Base-by-base conservation (phyloP, 805 yeast genomes). In the Cyberlindnera saturnus region DNA sequence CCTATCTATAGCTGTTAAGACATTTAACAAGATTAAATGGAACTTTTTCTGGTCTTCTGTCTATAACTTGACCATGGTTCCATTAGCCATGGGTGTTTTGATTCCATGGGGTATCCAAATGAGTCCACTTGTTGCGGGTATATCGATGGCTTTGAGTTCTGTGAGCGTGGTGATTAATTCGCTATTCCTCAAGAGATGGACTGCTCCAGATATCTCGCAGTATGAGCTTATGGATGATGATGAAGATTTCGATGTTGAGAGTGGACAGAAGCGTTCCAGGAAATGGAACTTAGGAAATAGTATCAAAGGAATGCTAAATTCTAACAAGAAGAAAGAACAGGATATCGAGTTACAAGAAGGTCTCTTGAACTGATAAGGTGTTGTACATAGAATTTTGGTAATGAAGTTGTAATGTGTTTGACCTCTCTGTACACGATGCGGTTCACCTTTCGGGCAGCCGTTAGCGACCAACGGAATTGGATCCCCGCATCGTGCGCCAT, bases 51-150 rank as follows among this genome's bases (percentile, higher is more conserved):
- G 96, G 84, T 96, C 98, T 1, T 75, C 82, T 8, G 67, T 88
- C 35, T 91, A 91, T 65, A 91, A 91, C 56, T 34, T 85, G 15
- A 66, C 86, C 26, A 91, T 93, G 82, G 72, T 91, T 31, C 99
- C 98, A 3, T 74, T 91, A 52, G 96, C 98, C 0, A 91, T 95
- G 82, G 97, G 97, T 1, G 75, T 83, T n/a, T 70, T 91, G 42
- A 74, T 81, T 39, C 96, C 95, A 2, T 79, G 82, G 65, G 82
- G 85, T 32, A 70, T 87, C 39, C 75, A 83, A 42, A 65, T 90
- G 52, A 86, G 87, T 40, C 99, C 98, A 3, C 81, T 87, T 60
- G 77, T 87, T 58, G 98, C 98, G 1, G 88, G 93, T 34, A 76
- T 81, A 13, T 85, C 96, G 1, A 93, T 93, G 98, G 96, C 96